These are phyloP conservation scores for Gymnopilus dilepis DNA, from an alignment of 768 basidiomycete species.

Conservation along the genomic window DNA sequence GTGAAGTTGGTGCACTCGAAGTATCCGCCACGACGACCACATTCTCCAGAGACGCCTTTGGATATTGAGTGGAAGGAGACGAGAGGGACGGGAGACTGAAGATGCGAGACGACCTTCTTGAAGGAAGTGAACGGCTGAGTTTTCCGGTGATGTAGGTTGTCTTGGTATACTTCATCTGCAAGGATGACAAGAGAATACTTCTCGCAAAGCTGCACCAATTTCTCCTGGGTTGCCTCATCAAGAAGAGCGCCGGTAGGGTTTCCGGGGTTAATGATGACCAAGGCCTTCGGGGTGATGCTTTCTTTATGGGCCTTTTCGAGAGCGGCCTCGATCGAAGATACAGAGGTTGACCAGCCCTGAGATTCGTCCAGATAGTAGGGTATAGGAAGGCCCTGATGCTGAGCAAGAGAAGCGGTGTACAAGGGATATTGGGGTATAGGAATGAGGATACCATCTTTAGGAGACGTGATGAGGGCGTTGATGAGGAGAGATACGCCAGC, in stretches of 20 bases:
- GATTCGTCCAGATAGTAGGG: conserved; percentile 91
- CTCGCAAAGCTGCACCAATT: conserved; percentile 85
- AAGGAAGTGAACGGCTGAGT: conserved; percentile 88
- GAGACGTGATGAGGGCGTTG: conserved; percentile 74
- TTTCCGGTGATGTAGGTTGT: conserved; percentile 76
- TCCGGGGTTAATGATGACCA: conserved; percentile 98
- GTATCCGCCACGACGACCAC: conserved; percentile 96
- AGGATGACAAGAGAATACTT: conserved; percentile 85
- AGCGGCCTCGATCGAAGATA: conserved; percentile 66
- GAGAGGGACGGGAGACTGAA: conserved; percentile 78
- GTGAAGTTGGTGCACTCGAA: conserved; percentile 89
- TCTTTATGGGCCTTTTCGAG: conserved; percentile 67
- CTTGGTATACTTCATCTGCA: conserved; percentile 99
- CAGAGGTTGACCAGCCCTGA: conserved; percentile 82
- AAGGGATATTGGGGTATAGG: conserved; percentile 99
- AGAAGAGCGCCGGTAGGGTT: conserved; percentile 95
- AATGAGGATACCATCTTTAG: conserved; percentile 81
- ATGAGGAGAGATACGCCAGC: conserved; percentile 90
- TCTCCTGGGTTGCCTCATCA: conserved; percentile 67
- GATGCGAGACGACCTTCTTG: conserved; percentile 80
- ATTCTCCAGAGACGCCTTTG: conserved; percentile 96
- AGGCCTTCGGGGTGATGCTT: conserved; percentile 72
- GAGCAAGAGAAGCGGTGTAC: conserved; percentile 94
- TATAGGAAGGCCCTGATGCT: conserved; percentile 77
- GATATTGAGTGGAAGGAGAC: conserved; percentile 98